phyloP scores from a whole-genome alignment of 768 basidiomycete species.

The Lentinula aciculospora region DNA sequence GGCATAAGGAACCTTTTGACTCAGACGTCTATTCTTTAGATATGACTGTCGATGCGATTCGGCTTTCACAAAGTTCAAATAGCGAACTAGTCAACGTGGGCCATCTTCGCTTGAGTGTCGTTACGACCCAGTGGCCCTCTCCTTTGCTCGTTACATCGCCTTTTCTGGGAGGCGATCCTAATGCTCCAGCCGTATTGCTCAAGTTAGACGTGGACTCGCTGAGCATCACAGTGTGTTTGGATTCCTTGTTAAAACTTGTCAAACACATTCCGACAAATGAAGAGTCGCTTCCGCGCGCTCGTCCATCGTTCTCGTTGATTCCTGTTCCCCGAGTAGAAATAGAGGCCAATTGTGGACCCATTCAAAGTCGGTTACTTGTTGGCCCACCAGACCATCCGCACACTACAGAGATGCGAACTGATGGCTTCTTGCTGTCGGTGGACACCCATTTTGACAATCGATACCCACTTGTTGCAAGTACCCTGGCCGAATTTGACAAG shows the following conservation, averaged over 20 bases:
- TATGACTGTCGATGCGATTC: conserved; percentile 35
- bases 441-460: conserved; percentile 18
- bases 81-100: conserved; percentile 37
- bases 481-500: conserved; percentile 23
- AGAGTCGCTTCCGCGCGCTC: conserved; percentile 12
- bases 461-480: conserved; percentile 7
- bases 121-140: conserved; percentile 58
- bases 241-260: conserved; percentile 41
- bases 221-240: conserved; percentile 48
- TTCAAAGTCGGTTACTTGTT: conserved; percentile 48
- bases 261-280: not conserved
- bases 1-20: conserved; percentile 28
- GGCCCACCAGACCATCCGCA: conserved; percentile 38
- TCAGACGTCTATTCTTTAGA: conserved; percentile 44
- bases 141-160: conserved; percentile 44
- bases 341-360: conserved; percentile 41
- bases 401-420: conserved; percentile 50
- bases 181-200: conserved; percentile 49
- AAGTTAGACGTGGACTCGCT: conserved; percentile 38
- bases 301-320: conserved; percentile 22
- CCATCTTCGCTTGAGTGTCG: conserved; percentile 28
- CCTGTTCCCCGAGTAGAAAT: conserved; percentile 44
- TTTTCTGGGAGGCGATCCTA: conserved; percentile 53
- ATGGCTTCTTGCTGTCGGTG: conserved; percentile 40
- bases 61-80: conserved; percentile 36